These are phyloP conservation scores for Chernovozyma aurita DNA, from an alignment of 1,139 yeast genomes.

Conservation along the genomic window DNA sequence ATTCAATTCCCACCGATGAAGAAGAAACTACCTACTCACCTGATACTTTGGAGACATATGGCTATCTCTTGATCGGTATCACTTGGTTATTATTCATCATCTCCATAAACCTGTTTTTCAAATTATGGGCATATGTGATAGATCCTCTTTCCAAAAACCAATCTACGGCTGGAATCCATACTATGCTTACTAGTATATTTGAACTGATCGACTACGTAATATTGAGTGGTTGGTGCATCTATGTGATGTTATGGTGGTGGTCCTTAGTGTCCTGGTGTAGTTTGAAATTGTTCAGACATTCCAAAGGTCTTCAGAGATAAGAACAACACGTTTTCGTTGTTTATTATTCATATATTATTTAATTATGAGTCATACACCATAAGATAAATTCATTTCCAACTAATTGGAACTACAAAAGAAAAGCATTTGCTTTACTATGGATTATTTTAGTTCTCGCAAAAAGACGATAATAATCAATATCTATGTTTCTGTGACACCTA, in stretches of 20 bases:
- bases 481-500: too few species aligned
- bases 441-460: too few species aligned
- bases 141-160: slow-evolving; percentile 20
- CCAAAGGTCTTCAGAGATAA: slow-evolving; percentile 45
- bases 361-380: too few species aligned
- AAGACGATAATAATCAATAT: too few species aligned
- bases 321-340: too few species aligned
- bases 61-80: slow-evolving; percentile 30
- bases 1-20: slow-evolving; percentile 5
- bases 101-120: slow-evolving; percentile 40
- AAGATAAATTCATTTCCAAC: too few species aligned
- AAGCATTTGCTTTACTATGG: too few species aligned
- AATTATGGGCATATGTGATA: slow-evolving; percentile 42
- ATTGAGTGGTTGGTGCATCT: slow-evolving; percentile 47
- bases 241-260: slow-evolving; percentile 74
- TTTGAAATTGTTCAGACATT: slow-evolving; percentile 69
- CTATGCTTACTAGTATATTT: slow-evolving; percentile 11
- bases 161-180: slow-evolving; percentile 13
- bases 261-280: slow-evolving; percentile 73
- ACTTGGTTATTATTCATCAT: slow-evolving; percentile 41
- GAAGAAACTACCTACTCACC: slow-evolving; percentile 1
- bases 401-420: too few species aligned
- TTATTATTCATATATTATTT: too few species aligned
- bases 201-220: slow-evolving; percentile 42
- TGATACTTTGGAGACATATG: slow-evolving; percentile 19